Percentiles rank a stretch among this genome's conserved stretches.
phyloP scores from a whole-genome alignment of 306 rosid genomes.

The Vigna angularis region DNA sequence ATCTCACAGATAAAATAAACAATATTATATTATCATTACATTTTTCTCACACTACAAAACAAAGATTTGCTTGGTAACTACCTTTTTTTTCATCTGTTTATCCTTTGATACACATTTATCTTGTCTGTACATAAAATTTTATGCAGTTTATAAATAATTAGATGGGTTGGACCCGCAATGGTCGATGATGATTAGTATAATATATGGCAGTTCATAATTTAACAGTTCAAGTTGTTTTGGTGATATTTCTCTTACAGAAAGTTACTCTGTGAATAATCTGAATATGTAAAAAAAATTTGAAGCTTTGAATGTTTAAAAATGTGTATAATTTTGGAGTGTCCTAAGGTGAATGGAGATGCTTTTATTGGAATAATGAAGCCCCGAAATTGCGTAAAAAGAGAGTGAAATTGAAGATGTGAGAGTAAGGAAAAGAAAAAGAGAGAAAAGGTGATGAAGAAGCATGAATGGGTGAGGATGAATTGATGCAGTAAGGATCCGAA shows the following conservation, averaged over 20 bases:
- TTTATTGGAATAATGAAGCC: background rate
- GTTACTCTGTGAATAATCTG: no score
- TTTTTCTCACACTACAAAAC: no score
- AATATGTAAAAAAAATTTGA: no score
- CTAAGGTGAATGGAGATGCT: background rate
- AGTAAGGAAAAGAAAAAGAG: background rate
- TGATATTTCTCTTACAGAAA: no score
- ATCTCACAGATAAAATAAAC: background rate
- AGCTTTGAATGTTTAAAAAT: no score
- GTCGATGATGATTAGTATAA: no score
- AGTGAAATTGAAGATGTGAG: background rate
- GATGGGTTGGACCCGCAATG: no score
- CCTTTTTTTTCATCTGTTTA: background rate
- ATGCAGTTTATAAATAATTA: no score
- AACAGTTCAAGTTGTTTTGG: no score
- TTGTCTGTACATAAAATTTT: no score
- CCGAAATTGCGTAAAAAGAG: background rate
- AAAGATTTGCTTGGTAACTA: background rate
- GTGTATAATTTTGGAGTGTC: background rate
- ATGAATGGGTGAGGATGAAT: slow-evolving; percentile 32
- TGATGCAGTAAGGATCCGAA: slow-evolving; percentile 40
- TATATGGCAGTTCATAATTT: no score
- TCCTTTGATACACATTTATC: background rate
- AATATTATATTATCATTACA: no score
- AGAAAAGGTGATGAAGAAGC: background rate